A percentile compares a stretch with the other conserved stretches of the same genome.
phyloP scores from a whole-genome alignment of 2,329 filamentous ascomycete genomes.

The Ascochyta rabiei region DNA sequence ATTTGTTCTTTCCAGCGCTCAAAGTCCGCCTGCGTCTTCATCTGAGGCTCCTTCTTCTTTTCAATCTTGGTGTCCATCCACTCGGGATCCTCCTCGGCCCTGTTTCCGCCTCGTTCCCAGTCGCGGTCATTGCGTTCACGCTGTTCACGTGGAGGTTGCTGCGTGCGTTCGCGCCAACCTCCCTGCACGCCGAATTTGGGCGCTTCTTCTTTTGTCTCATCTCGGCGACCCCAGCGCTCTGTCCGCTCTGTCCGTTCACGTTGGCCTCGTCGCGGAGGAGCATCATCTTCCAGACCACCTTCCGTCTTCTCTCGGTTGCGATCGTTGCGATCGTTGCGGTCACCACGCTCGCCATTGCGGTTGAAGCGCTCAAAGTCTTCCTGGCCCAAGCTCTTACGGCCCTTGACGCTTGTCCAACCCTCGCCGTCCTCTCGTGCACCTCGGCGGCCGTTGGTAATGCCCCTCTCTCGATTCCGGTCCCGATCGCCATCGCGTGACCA shows the following conservation, averaged over 20 bases:
- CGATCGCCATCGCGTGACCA: slow-evolving; percentile 52
- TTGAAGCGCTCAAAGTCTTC: slow-evolving; percentile 74
- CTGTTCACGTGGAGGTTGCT: slow-evolving; percentile 26
- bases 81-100: slow-evolving; percentile 74
- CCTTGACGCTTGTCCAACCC: slow-evolving; percentile 76
- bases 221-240: slow-evolving; percentile 71
- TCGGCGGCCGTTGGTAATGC: slow-evolving; percentile 47
- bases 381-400: slow-evolving; percentile 74
- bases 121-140: slow-evolving; percentile 58
- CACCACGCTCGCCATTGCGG: slow-evolving; percentile 52
- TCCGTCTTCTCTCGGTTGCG: slow-evolving; percentile 60
- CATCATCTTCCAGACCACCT: slow-evolving; percentile 50
- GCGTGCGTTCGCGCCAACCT: slow-evolving; percentile 63
- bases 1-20: slow-evolving; percentile 93
- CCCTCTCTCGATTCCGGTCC: slow-evolving; percentile 46
- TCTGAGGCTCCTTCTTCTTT: slow-evolving; percentile 72
- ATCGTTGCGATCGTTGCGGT: slow-evolving; percentile 5
- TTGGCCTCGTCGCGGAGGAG: slow-evolving; percentile 63
- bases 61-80: slow-evolving; percentile 77
- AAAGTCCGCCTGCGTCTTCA: slow-evolving; percentile 87
- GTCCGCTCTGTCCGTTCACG: slow-evolving; percentile 68
- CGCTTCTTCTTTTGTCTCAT: slow-evolving; percentile 59
- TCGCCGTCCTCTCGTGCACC: slow-evolving; percentile 63
- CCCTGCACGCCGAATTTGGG: slow-evolving; percentile 49
- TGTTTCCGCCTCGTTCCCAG: slow-evolving; percentile 60